These are phyloP conservation scores for Paraglomus occultum DNA, from an alignment of 192 early-diverging fungal species.

Conservation along the genomic window DNA sequence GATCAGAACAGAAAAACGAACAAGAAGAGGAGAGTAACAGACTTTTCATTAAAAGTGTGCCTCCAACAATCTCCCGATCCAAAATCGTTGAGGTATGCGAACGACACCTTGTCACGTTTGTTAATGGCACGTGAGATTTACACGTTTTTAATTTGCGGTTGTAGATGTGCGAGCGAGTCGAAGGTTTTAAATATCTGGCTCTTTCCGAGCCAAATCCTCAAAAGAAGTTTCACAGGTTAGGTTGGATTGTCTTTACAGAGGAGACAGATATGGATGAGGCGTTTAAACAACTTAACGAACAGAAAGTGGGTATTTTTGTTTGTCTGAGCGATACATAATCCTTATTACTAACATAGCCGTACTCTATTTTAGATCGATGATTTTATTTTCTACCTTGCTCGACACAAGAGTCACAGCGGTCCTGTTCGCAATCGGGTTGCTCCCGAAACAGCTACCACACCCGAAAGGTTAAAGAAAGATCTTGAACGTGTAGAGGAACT, in stretches of 20 bases:
- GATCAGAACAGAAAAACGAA: constrained; percentile 18
- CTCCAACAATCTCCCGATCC: constrained; percentile 61
- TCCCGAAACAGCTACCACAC: constrained; percentile 68
- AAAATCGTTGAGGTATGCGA: constrained; percentile 60
- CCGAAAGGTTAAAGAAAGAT: constrained; percentile 74
- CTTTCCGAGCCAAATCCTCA: constrained; percentile 82
- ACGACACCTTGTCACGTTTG: neutral
- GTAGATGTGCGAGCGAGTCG: constrained; percentile 63
- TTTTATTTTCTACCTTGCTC: constrained; percentile 52
- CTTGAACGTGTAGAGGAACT: constrained; percentile 59
- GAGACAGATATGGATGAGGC: constrained; percentile 81
- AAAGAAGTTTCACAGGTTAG: constrained; percentile 84
- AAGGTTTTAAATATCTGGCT: constrained; percentile 81
- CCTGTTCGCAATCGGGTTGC: constrained; percentile 55
- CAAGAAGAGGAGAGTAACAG: constrained; percentile 42
- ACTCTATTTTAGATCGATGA: constrained; percentile 49
- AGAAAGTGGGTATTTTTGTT: constrained; percentile 31
- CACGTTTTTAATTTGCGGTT: neutral
- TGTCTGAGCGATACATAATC: neutral
- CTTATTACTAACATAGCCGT: neutral
- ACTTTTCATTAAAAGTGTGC: constrained; percentile 83
- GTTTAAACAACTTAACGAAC: constrained; percentile 58
- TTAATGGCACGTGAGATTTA: too few species aligned
- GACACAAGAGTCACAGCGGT: constrained; percentile 45
- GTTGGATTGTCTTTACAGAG: constrained; percentile 88